phyloP scores from a whole-genome alignment of 306 rosid genomes.

The Gastrolobium bilobum region DNA sequence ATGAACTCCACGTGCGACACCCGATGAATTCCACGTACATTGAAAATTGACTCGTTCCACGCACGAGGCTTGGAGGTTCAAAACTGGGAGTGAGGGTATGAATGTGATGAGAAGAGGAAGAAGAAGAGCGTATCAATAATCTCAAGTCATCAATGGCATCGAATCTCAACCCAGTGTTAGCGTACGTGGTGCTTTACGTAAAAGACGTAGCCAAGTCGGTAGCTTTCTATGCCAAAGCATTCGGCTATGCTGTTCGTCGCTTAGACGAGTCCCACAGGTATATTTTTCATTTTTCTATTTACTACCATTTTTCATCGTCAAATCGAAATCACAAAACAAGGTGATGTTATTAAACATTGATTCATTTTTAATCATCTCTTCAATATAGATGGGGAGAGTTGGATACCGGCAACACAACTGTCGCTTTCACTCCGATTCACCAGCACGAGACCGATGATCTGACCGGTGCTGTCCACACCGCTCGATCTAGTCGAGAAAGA shows the following conservation, averaged over 20 bases:
- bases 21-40: constrained; percentile 33
- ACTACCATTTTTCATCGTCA: background rate
- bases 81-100: background rate
- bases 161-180: constrained; percentile 63
- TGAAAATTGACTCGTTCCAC: background rate
- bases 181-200: constrained; percentile 75
- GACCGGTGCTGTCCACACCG: constrained; percentile 67
- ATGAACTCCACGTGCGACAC: constrained; percentile 46
- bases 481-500: constrained; percentile 56
- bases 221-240: constrained; percentile 78
- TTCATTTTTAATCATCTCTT: background rate
- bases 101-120: too few species aligned
- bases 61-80: background rate
- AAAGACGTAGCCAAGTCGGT: constrained; percentile 75
- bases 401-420: constrained; percentile 79
- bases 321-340: background rate
- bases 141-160: constrained; percentile 53
- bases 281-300: background rate
- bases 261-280: constrained; percentile 77
- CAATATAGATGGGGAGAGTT: constrained; percentile 84
- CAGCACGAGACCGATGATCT: constrained; percentile 83
- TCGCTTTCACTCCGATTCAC: constrained; percentile 83
- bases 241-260: constrained; percentile 80
- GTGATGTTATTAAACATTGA: background rate
- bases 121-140: background rate